A percentile compares a stretch with the other conserved stretches of the same genome.
Conservation (phyloP, 2,329 filamentous ascomycete species). For the Domatiomyces globalis region DNA sequence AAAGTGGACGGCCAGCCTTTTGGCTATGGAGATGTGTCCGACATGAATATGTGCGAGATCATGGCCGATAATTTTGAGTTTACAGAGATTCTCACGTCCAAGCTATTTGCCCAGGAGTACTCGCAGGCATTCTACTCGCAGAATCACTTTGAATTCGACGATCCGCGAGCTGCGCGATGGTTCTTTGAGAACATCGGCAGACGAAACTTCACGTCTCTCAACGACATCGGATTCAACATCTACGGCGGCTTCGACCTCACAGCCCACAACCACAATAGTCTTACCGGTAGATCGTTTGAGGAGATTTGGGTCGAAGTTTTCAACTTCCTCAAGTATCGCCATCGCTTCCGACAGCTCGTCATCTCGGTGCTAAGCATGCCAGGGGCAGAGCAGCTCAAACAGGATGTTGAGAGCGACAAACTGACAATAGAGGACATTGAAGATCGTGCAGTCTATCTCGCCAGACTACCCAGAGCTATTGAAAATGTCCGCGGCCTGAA, state of each 20-base stretch:
- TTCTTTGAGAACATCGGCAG: constrained; percentile 11
- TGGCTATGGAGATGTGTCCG: not conserved
- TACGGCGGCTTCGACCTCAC: constrained; percentile 5
- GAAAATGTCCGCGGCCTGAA: not conserved
- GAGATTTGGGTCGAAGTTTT: not conserved
- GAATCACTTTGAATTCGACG: constrained; percentile 7
- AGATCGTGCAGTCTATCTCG: not conserved
- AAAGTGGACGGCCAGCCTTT: not conserved
- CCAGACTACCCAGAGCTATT: not conserved
- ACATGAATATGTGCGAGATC: constrained; percentile 1
- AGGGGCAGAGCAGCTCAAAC: not conserved
- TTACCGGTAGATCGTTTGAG: not conserved
- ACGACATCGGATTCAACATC: constrained; percentile 2
- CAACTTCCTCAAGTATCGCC: not conserved
- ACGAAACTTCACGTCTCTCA: constrained; percentile 7
- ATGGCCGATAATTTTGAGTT: constrained; percentile 8
- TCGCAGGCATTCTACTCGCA: constrained; percentile 5
- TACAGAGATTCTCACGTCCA: constrained; percentile 6
- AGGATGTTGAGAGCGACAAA: not conserved
- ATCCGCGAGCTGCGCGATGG: constrained; percentile 8
- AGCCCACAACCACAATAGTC: not conserved
- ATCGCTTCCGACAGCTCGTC: not conserved
- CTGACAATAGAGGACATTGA: not conserved
- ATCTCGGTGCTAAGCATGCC: not conserved
- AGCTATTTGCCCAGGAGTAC: constrained; percentile 5